phyloP scores from a whole-genome alignment of 2,329 filamentous ascomycete species.

The Monosporascus cannonballus region DNA sequence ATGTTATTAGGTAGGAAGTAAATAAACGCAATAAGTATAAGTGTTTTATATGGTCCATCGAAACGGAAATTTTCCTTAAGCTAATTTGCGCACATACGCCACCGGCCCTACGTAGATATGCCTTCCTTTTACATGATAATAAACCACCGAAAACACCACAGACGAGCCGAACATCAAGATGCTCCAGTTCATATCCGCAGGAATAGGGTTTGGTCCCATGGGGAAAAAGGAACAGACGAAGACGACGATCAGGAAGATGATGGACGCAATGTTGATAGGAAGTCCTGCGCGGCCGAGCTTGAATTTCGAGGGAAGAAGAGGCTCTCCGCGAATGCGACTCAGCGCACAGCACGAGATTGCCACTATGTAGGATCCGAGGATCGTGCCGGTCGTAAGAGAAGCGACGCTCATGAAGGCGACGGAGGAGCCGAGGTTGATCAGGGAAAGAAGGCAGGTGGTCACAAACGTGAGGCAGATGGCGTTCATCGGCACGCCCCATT shows the following conservation, averaged over 20 bases:
- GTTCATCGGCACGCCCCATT: slow-evolving; percentile 34
- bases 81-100: no score
- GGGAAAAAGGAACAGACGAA: slow-evolving; percentile 11
- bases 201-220: slow-evolving; percentile 2
- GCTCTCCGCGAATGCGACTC: slow-evolving; percentile 29
- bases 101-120: no score
- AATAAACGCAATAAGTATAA: no score
- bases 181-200: slow-evolving; percentile 7
- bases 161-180: slow-evolving; percentile 7
- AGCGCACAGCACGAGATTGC: slow-evolving; percentile 38
- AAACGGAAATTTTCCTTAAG: no score
- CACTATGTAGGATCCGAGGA: slow-evolving; percentile 47
- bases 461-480: slow-evolving; percentile 42
- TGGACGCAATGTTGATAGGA: slow-evolving; percentile 34
- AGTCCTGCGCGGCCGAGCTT: slow-evolving; percentile 36
- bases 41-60: no score
- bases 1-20: no score
- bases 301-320: slow-evolving; percentile 13
- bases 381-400: slow-evolving; percentile 42
- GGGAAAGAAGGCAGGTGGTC: slow-evolving; percentile 35
- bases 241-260: slow-evolving; percentile 33
- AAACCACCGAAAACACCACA: slow-evolving; percentile 3
- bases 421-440: slow-evolving; percentile 46
- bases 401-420: slow-evolving; percentile 47
- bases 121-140: not conserved